phyloP scores from a whole-genome alignment of 768 basidiomycete species.

The Collybia mongolica region DNA sequence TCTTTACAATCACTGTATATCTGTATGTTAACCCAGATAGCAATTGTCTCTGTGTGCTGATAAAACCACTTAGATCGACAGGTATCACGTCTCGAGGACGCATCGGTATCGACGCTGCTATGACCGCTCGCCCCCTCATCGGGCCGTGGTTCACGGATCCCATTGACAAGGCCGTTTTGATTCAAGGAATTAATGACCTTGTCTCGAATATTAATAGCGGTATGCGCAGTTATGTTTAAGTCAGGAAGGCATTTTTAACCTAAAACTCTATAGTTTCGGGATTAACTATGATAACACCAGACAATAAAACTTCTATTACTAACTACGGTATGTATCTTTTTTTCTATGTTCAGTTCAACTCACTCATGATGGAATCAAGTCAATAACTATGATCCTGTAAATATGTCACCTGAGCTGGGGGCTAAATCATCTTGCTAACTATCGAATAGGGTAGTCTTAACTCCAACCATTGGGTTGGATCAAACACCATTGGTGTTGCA shows the following conservation, averaged over 20 bases:
- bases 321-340: slow-evolving; percentile 40
- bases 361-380: slow-evolving; percentile 22
- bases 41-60: no score
- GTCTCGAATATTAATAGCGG: slow-evolving; percentile 39
- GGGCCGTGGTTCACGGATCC: slow-evolving; percentile 62
- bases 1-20: slow-evolving; percentile 64
- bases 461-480: slow-evolving; percentile 68
- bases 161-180: slow-evolving; percentile 49
- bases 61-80: slow-evolving; percentile 37
- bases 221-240: slow-evolving; percentile 16
- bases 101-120: slow-evolving; percentile 53
- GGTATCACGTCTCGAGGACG: slow-evolving; percentile 64
- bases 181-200: slow-evolving; percentile 50
- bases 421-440: no score
- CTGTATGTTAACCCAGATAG: slow-evolving; percentile 37
- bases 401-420: no score
- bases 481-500: slow-evolving; percentile 43
- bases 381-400: slow-evolving; percentile 32
- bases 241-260: not conserved
- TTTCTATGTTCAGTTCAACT: not conserved
- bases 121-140: slow-evolving; percentile 45
- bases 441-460: slow-evolving; percentile 31
- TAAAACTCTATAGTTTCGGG: slow-evolving; percentile 36
- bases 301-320: slow-evolving; percentile 52
- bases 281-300: slow-evolving; percentile 58